phyloP scores from a whole-genome alignment of 768 basidiomycete species.

The Steccherinum ochraceum region DNA sequence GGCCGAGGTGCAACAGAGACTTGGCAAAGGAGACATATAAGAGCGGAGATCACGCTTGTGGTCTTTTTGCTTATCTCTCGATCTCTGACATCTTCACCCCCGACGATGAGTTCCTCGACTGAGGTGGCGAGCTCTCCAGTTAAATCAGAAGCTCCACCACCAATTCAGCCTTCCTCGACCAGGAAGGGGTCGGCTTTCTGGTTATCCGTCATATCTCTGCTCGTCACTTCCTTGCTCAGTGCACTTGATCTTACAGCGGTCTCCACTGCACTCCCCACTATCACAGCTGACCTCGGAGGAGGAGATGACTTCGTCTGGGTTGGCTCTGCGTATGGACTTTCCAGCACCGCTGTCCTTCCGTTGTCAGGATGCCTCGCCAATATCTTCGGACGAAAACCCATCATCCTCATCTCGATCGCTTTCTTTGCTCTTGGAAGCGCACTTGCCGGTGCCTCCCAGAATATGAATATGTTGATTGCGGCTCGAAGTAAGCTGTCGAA shows the following conservation, averaged over 20 bases:
- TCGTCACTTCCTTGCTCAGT: constrained; percentile 18
- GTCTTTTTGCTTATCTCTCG: no score
- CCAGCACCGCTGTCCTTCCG: constrained; percentile 29
- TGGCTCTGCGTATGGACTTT: constrained; percentile 28
- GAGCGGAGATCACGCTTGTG: no score
- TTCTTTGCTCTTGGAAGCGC: constrained; percentile 34
- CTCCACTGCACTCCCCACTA: constrained; percentile 15
- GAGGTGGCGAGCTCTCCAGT: neutral
- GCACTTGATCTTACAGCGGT: constrained; percentile 17
- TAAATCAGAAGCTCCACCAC: neutral
- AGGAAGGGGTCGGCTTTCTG: constrained; percentile 15
- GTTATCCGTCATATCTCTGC: constrained; percentile 15
- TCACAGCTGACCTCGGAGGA: constrained; percentile 11
- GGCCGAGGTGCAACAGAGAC: no score
- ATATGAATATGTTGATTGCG: constrained; percentile 34
- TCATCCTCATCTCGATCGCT: constrained; percentile 23
- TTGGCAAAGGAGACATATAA: no score
- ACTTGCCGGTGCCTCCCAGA: constrained; percentile 30
- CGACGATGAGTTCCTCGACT: neutral
- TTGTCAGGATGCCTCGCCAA: constrained; percentile 26
- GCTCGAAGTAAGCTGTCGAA: constrained; percentile 20
- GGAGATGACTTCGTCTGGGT: constrained; percentile 20
- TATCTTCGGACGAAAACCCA: constrained; percentile 29
- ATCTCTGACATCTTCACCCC: no score
- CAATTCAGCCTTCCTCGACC: neutral